A percentile compares a stretch with the other conserved stretches of the same genome.
phyloP scores from a whole-genome alignment of 2,329 filamentous ascomycete genomes.

The Hypoxylon sp. region DNA sequence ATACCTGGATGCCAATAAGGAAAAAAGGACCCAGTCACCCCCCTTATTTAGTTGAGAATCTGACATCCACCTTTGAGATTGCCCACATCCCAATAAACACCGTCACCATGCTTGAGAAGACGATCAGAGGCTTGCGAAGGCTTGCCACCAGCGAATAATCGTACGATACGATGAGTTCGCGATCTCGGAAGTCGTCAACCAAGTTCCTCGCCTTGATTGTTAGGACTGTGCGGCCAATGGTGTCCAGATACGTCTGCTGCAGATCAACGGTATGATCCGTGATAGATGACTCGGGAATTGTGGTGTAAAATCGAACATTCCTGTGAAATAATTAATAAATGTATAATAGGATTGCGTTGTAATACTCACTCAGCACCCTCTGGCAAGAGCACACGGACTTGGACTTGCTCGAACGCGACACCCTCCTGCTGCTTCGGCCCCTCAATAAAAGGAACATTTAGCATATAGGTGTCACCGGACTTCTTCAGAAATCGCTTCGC shows the following conservation, averaged over 20 bases:
- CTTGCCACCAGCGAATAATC: conserved; percentile 80
- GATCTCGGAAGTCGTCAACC: conserved; percentile 88
- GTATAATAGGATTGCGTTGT: conserved; percentile 43
- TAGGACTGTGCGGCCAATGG: conserved; percentile 85
- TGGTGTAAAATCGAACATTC: conserved; percentile 81
- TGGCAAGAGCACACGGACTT: conserved; percentile 85
- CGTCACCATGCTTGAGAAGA: conserved; percentile 78
- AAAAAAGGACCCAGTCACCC: conserved; percentile 14
- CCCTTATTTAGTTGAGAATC: conserved; percentile 69
- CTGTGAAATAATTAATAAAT: conserved; percentile 66
- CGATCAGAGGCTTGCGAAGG: conserved; percentile 86
- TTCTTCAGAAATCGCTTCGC: conserved; percentile 78
- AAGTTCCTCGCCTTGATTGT: conserved; percentile 85
- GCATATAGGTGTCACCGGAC: conserved; percentile 76
- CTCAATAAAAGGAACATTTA: conserved; percentile 93
- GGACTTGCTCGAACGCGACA: conserved; percentile 83
- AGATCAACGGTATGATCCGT: conserved; percentile 68
- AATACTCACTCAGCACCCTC: conserved; percentile 84
- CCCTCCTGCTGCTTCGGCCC: conserved; percentile 89
- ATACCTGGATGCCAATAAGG: conserved; percentile 27
- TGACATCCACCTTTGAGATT: conserved; percentile 82
- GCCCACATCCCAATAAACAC: conserved; percentile 81
- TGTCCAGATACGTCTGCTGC: conserved; percentile 95
- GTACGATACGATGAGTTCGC: conserved; percentile 87
- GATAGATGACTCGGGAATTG: conserved; percentile 73